phyloP scores from a whole-genome alignment of 345 rosid genomes.

The Geranium rotundifolium region DNA sequence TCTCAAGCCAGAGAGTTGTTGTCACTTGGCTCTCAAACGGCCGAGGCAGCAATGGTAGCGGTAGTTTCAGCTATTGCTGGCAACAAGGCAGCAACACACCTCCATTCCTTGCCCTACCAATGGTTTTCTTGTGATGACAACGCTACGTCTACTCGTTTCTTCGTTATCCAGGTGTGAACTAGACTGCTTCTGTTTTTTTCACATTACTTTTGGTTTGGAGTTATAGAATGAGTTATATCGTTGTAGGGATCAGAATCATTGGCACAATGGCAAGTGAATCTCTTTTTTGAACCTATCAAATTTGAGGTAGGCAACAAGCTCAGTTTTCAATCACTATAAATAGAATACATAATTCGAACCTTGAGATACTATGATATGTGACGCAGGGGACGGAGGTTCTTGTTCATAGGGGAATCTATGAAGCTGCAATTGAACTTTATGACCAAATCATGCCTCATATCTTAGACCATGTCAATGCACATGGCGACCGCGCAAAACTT shows the following conservation, averaged over 20 bases:
- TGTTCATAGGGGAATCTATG: constrained; percentile 94
- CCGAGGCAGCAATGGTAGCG: constrained; percentile 72
- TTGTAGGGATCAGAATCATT: constrained; percentile 83
- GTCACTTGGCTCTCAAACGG: constrained; percentile 36
- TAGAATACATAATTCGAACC: not conserved
- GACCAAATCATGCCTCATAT: constrained; percentile 69
- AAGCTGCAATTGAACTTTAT: constrained; percentile 85
- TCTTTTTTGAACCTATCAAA: constrained; percentile 73
- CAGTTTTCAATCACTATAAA: too few relatives aligned
- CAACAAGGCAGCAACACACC: constrained; percentile 64
- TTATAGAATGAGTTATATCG: too few relatives aligned
- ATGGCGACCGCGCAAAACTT: constrained; percentile 65
- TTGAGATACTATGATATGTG: not conserved
- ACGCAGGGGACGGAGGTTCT: not conserved
- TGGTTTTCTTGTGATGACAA: constrained; percentile 86
- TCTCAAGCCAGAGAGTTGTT: constrained; percentile 32
- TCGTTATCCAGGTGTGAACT: constrained; percentile 95
- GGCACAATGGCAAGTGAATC: constrained; percentile 87
- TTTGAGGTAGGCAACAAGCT: constrained; percentile 88
- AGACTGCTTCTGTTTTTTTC: too few relatives aligned
- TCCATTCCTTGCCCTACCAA: constrained; percentile 75
- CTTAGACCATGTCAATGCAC: constrained; percentile 40
- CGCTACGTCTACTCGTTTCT: constrained; percentile 55
- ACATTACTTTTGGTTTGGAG: too few relatives aligned
- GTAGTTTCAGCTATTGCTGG: constrained; percentile 87